Evolutionary conservation across 164 flowering plant species (phyloP), one percentile per base, ranked within the genome.

Genomic region (Chloranthus sessilifolius): DNA sequence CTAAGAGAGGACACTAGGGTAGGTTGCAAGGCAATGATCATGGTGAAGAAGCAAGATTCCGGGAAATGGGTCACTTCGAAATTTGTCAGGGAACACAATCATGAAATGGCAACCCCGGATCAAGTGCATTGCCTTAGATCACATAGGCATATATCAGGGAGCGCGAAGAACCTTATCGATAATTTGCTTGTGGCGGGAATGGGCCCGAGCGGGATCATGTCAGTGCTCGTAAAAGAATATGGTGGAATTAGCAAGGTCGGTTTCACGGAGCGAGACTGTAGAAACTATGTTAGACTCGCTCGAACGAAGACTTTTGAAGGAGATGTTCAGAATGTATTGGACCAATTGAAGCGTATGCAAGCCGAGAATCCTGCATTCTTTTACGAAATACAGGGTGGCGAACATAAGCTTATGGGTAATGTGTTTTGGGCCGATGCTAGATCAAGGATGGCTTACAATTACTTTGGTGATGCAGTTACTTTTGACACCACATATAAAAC

Each of bases 221-320:
- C 91, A 6, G 86, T 80, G 19, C 68, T 83, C 36, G 72, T 82
- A 9, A 74, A 79, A 38, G 88, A 85, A 67, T 79, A 70, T 64
- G 87, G 88, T 57, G 92, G 89, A 11, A 65, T 77, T 44, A 80
- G 78, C 55, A 83, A 77, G 42, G 83, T 85, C 52, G 97, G 95
- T 0, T 88, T 85, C 56, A 79, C 85, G 0, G 87, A 83, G 71
- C 83, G 76, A 8, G 97, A 88, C 47, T 82, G 85, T 46, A 65
- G 92, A 58, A 81, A 79, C 57, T 83, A 88, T 60, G 79, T 79
- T 84, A 62, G 82, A 74, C 45, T 73, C 79, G 7, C 75, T 10
- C 20, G 31, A 14, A 45, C 33, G 47, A 81, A 67, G 63, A 78
- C 70, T 48, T 56, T 83, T 31, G 95, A 82, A 50, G 86, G 88